Percentiles rank a stretch among this genome's conserved stretches.
phyloP scores from a whole-genome alignment of 257 asterid genomes.

The Solanum peruvianum region DNA sequence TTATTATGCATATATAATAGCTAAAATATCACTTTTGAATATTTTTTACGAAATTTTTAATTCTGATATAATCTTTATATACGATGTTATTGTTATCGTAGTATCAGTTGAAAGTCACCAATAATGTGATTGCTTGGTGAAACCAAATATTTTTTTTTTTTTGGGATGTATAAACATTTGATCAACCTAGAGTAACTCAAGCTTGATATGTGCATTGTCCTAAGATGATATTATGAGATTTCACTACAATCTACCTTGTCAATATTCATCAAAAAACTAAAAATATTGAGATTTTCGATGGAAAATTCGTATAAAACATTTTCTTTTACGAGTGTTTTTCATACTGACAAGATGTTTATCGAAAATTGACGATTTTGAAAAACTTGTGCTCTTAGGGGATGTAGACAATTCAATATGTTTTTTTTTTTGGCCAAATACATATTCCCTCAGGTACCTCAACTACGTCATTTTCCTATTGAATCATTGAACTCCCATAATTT shows the following conservation, averaged over 20 bases:
- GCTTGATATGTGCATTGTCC: background rate
- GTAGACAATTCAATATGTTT: background rate
- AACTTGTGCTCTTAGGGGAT: background rate
- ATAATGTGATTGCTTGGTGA: background rate
- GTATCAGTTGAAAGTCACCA: background rate
- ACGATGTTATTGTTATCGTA: background rate
- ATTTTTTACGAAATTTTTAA: background rate
- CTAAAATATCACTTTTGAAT: background rate
- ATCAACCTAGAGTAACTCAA: background rate
- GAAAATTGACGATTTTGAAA: background rate
- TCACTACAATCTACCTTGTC: background rate
- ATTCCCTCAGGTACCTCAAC: too few species aligned
- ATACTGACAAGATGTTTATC: background rate
- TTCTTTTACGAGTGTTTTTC: background rate
- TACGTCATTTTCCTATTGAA: too few species aligned
- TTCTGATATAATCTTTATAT: background rate
- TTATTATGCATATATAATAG: background rate
- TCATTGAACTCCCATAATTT: too few species aligned
- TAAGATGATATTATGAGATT: background rate
- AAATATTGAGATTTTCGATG: background rate
- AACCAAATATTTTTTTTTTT: background rate
- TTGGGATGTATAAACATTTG: background rate
- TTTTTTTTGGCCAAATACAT: background rate
- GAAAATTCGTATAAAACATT: accelerated
- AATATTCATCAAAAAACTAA: background rate